Percentiles rank a stretch among this genome's conserved stretches.
Conservation (phyloP, 805 yeast genomes). For the Starmerella lactis-condensi region DNA sequence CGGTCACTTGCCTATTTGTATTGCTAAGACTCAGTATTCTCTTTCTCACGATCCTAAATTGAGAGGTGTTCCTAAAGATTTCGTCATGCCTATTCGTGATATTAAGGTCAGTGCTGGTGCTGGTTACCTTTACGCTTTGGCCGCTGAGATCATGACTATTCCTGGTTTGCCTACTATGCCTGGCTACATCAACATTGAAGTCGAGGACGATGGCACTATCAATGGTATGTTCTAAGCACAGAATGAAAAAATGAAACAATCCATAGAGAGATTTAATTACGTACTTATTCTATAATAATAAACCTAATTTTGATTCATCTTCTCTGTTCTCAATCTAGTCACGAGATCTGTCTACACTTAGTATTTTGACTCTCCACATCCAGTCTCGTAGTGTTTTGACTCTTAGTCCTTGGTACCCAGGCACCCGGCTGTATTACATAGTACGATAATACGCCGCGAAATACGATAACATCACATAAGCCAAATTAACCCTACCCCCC, state of each 20-base stretch:
- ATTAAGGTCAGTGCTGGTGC: conserved; percentile 92
- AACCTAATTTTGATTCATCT: no score
- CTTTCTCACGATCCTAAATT: conserved; percentile 81
- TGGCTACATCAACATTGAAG: conserved; percentile 94
- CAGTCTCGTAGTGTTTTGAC: no score
- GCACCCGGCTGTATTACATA: no score
- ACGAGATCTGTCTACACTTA: no score
- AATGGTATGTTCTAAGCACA: conserved; percentile 60
- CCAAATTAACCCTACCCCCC: no score
- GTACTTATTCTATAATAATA: no score
- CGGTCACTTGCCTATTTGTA: conserved; percentile 80
- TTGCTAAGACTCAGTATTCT: conserved; percentile 95
- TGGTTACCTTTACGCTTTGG: conserved; percentile 87
- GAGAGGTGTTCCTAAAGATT: conserved; percentile 90
- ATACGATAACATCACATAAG: no score
- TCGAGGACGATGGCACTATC: conserved; percentile 72
- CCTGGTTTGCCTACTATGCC: conserved; percentile 94
- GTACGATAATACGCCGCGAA: no score
- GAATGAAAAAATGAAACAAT: not conserved
- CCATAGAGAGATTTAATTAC: no score
- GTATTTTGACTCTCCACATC: no score
- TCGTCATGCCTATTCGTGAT: conserved; percentile 84
- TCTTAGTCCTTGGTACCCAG: no score
- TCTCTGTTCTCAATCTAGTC: no score
- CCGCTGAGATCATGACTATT: conserved; percentile 91